These are phyloP conservation scores for Rhodotorula sp. DNA, from an alignment of 1,284 basidiomycete species.

Conservation along the genomic window DNA sequence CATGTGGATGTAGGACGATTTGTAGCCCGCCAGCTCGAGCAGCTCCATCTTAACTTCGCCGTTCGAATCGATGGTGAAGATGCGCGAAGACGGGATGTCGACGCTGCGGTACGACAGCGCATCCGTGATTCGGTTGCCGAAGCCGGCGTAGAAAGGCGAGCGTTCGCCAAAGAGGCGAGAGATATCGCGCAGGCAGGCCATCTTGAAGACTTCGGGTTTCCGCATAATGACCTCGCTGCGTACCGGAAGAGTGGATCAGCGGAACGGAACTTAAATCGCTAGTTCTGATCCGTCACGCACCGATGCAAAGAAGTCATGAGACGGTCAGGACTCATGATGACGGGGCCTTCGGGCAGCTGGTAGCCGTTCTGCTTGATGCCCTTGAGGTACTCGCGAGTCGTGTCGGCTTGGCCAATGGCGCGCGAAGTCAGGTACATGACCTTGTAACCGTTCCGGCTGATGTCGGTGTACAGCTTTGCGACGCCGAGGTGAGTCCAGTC, in stretches of 20 bases:
- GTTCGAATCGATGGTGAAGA: slow-evolving; percentile 95
- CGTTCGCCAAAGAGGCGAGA: slow-evolving; percentile 77
- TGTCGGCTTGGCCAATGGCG: slow-evolving; percentile 97
- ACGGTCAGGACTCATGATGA: slow-evolving; percentile 98
- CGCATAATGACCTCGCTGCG: slow-evolving; percentile 95
- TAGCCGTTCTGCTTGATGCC: slow-evolving; percentile 95
- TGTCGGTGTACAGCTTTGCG: slow-evolving; percentile 97
- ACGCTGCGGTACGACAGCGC: slow-evolving; percentile 95
- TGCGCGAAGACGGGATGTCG: slow-evolving; percentile 87
- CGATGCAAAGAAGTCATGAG: slow-evolving; percentile 92
- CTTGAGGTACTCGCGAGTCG: slow-evolving; percentile 91
- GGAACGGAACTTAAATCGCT: too few species aligned
- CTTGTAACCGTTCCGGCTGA: slow-evolving; percentile 91
- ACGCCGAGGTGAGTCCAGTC: slow-evolving; percentile 99
- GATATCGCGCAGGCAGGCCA: slow-evolving; percentile 97
- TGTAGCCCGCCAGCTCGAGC: slow-evolving; percentile 91
- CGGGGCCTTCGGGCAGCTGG: slow-evolving; percentile 92
- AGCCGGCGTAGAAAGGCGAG: slow-evolving; percentile 89
- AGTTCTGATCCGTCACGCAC: slow-evolving; percentile 53
- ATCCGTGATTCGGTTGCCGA: slow-evolving; percentile 98
- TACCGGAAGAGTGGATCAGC: neutral
- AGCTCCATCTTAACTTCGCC: slow-evolving; percentile 98
- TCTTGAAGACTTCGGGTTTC: slow-evolving; percentile 99
- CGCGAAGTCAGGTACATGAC: slow-evolving; percentile 97
- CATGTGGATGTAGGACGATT: slow-evolving; percentile 95